Percentiles rank a stretch among this genome's conserved stretches.
These are phyloP conservation scores for Oryza australiensis DNA, from an alignment of 176 grass and related monocot genomes.

Conservation along the genomic window DNA sequence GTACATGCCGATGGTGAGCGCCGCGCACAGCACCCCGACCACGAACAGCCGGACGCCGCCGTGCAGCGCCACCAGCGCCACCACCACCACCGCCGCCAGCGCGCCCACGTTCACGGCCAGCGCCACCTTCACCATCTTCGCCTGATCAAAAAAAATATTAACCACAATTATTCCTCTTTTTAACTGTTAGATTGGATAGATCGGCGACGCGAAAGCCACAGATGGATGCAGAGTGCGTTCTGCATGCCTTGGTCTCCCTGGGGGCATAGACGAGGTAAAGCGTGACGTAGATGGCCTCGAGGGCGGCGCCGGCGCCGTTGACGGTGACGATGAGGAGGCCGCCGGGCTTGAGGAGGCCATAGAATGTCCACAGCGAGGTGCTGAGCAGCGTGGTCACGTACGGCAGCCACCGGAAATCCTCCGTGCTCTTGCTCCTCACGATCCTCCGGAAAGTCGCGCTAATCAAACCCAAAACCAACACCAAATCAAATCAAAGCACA, in stretches of 20 bases:
- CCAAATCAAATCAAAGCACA: not conserved
- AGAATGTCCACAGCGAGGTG: conserved; percentile 80
- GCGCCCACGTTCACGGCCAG: conserved; percentile 50
- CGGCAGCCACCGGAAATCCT: conserved; percentile 67
- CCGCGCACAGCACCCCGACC: conserved; percentile 55
- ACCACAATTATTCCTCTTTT: too few relatives aligned
- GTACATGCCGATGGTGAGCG: conserved; percentile 71
- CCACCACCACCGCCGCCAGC: conserved; percentile 47
- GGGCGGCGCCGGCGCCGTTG: conserved; percentile 53
- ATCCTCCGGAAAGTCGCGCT: conserved; percentile 77
- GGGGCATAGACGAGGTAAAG: conserved; percentile 67
- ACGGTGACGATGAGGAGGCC: conserved; percentile 80
- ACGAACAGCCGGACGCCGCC: conserved; percentile 45
- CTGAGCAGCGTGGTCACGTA: conserved; percentile 71
- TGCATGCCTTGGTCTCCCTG: conserved; percentile 39
- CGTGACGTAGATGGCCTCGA: conserved; percentile 62
- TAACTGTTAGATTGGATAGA: not conserved
- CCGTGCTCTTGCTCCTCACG: conserved; percentile 59
- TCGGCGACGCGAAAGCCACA: not conserved
- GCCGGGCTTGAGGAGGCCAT: conserved; percentile 68
- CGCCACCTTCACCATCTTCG: conserved; percentile 58
- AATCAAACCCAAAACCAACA: not conserved
- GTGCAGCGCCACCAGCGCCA: conserved; percentile 40
- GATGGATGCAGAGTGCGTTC: not conserved
- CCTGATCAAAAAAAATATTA: conserved; percentile 7